Percentiles rank a stretch among this genome's conserved stretches.
Evolutionary conservation across 441 rosid genomes (phyloP).

Genomic region (Viola pubescens): DNA sequence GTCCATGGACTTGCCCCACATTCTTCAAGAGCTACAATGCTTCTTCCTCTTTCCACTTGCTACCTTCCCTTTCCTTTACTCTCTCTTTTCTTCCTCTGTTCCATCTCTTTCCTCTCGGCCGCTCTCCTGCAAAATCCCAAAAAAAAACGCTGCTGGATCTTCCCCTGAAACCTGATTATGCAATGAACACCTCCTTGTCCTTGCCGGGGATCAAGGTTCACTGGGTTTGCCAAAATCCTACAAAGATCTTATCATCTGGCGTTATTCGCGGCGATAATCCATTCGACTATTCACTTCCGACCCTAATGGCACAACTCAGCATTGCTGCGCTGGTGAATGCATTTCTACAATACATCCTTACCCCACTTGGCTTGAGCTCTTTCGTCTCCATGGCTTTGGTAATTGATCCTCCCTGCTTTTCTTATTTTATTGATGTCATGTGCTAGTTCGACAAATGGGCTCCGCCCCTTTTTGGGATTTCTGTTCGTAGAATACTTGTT

Average conservation of each 20-base stretch:
- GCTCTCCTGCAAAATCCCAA: neutral
- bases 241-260: constrained; percentile 6
- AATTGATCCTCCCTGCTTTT: neutral
- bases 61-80: neutral
- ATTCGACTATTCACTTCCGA: neutral
- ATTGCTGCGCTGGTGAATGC: constrained; percentile 9
- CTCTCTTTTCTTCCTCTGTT: neutral
- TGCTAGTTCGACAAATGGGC: too few relatives aligned
- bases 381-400: constrained; percentile 26
- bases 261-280: constrained; percentile 16
- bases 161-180: too few relatives aligned
- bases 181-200: neutral
- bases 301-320: constrained; percentile 18
- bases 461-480: too few relatives aligned
- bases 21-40: neutral
- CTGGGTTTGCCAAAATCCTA: constrained; percentile 6
- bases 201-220: neutral
- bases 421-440: neutral
- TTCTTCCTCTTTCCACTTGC: neutral
- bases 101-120: neutral
- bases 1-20: neutral
- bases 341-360: constrained; percentile 16
- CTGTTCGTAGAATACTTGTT: too few relatives aligned
- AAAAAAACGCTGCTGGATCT: neutral
- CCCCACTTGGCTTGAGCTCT: constrained; percentile 25